Percentiles rank a stretch among this genome's conserved stretches.
Evolutionary conservation across 129 eudicot genomes (phyloP).

Genomic region (Cynara cardunculus): DNA sequence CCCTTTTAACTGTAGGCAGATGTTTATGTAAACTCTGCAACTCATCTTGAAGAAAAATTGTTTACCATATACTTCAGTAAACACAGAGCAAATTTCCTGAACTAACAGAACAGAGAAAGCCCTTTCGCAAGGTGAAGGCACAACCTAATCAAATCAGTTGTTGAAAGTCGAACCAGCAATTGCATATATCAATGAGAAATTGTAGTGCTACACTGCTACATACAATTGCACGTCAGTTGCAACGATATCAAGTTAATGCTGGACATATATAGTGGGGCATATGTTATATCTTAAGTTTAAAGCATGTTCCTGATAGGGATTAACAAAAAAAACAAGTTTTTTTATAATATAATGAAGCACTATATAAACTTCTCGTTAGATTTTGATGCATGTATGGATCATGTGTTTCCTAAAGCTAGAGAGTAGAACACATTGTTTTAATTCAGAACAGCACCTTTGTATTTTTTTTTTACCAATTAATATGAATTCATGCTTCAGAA

Average conservation of each 20-base stretch:
- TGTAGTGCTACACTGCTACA: background rate
- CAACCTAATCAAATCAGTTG: background rate
- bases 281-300: background rate
- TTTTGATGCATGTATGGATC: background rate
- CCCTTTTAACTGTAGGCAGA: too few species aligned
- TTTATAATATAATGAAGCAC: background rate
- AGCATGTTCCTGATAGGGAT: background rate
- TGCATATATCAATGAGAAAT: background rate
- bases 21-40: too few species aligned
- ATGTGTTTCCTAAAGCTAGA: background rate
- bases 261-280: background rate
- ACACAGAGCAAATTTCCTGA: too few species aligned
- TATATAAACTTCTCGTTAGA: background rate
- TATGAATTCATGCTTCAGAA: background rate
- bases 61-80: too few species aligned
- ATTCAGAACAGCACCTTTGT: background rate
- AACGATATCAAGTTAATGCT: background rate
- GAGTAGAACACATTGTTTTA: background rate
- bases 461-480: background rate
- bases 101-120: background rate
- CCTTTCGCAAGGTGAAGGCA: background rate
- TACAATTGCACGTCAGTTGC: background rate
- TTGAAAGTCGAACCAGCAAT: background rate
- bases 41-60: too few species aligned
- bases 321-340: background rate